Evolutionary conservation across 2,329 filamentous ascomycete genomes (phyloP).

Genomic region (Aureobasidium subglaciale): DNA sequence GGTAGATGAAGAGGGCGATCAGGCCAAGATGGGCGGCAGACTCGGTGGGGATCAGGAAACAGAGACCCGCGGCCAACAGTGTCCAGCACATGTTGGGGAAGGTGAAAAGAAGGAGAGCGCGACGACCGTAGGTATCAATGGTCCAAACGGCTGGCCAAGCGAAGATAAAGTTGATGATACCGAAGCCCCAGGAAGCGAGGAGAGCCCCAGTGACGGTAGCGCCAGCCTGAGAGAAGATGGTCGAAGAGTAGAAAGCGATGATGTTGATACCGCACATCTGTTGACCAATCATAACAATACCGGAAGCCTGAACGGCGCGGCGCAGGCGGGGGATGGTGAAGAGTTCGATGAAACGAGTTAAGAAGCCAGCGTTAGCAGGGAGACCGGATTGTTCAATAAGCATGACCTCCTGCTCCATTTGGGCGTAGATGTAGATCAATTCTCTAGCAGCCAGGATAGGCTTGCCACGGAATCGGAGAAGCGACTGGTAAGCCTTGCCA

Average conservation of each 20-base stretch:
- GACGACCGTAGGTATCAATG: conserved; percentile 32
- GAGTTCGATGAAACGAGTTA: conserved; percentile 45
- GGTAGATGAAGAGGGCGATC: conserved; percentile 26
- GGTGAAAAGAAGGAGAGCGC: conserved; percentile 36
- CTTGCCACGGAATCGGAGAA: conserved; percentile 33
- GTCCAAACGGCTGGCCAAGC: conserved; percentile 53
- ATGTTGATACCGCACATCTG: conserved; percentile 50
- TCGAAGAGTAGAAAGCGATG: conserved; percentile 19
- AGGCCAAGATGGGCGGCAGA: conserved; percentile 23
- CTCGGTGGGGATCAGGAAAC: conserved; percentile 31
- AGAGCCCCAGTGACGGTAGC: conserved; percentile 31
- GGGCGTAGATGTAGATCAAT: conserved; percentile 35
- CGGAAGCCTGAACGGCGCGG: conserved; percentile 68
- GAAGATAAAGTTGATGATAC: conserved; percentile 52
- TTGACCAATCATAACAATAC: conserved; percentile 67
- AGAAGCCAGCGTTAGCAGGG: conserved; percentile 30
- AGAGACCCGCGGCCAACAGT: conserved; percentile 43
- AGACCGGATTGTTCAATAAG: conserved; percentile 29
- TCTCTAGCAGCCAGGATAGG: conserved; percentile 37
- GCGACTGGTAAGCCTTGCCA: conserved; percentile 32
- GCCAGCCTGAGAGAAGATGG: conserved; percentile 20
- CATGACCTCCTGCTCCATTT: conserved; percentile 21
- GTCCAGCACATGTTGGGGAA: conserved; percentile 46
- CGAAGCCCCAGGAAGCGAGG: conserved; percentile 53
- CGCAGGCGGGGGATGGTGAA: conserved; percentile 64